These are phyloP conservation scores for Anthracocystis walkeri DNA, from an alignment of 1,284 basidiomycete genomes.

Conservation along the genomic window DNA sequence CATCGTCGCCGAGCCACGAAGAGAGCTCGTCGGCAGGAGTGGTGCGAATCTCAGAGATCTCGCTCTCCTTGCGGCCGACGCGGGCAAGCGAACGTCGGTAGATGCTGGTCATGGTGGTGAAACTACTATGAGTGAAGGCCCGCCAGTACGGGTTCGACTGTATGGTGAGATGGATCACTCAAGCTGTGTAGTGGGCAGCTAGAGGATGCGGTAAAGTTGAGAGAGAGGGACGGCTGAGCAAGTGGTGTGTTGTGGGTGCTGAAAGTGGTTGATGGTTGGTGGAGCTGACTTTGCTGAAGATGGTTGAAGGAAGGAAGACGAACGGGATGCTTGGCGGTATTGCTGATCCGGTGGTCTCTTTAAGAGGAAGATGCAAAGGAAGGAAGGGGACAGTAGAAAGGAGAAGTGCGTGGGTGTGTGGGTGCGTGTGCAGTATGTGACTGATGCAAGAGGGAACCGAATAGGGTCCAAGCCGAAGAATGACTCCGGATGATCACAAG, in stretches of 20 bases:
- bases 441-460: constrained; percentile 2
- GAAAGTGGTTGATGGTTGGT: neutral
- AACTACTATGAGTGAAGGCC: constrained; percentile 20
- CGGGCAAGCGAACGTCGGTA: constrained; percentile 50
- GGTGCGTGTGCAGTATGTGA: constrained; percentile 9
- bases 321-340: neutral
- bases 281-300: neutral
- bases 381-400: neutral
- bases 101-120: constrained; percentile 44
- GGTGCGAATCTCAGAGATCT: constrained; percentile 44
- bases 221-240: neutral
- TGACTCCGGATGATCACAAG: constrained; percentile 34
- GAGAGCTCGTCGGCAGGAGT: constrained; percentile 58
- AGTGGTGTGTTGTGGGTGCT: neutral
- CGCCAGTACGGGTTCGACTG: constrained; percentile 23
- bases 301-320: neutral
- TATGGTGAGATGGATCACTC: constrained; percentile 11
- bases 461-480: constrained; percentile 1
- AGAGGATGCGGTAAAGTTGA: constrained; percentile 5
- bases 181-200: constrained; percentile 30
- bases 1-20: constrained; percentile 60
- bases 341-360: constrained; percentile 2
- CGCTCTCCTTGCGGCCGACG: constrained; percentile 44
- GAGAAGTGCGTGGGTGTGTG: neutral
- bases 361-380: neutral